These are phyloP conservation scores for Daldinia loculata DNA, from an alignment of 495 filamentous ascomycete genomes.

Conservation along the genomic window DNA sequence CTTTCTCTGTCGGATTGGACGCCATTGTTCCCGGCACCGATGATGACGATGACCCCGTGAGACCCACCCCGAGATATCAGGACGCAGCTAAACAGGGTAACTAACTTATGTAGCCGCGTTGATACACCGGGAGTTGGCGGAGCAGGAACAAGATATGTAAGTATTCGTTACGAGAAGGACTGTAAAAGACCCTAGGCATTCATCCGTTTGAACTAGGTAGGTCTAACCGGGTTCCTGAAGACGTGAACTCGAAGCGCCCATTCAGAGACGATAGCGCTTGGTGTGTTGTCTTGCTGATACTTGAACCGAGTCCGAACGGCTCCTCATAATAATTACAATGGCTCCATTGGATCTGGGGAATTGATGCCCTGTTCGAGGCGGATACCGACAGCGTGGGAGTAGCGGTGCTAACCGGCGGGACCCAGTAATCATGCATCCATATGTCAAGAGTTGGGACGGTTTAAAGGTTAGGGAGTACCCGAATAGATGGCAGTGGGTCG, in stretches of 20 bases:
- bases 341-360: conserved; percentile 14
- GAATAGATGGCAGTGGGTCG: conserved; percentile 11
- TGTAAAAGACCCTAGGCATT: neutral
- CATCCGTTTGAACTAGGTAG: conserved; percentile 4
- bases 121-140: neutral
- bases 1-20: neutral
- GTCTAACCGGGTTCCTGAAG: neutral
- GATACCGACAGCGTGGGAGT: conserved; percentile 39
- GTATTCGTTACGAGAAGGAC: neutral
- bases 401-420: conserved; percentile 20
- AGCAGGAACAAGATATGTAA: neutral
- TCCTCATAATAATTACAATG: neutral
- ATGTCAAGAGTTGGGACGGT: conserved; percentile 14
- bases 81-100: neutral
- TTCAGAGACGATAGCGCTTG: conserved; percentile 2
- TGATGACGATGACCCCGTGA: neutral
- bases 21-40: neutral
- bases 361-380: conserved; percentile 17
- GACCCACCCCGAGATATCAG: neutral
- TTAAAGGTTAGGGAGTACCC: conserved; percentile 12
- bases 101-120: neutral
- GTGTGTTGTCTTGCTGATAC: neutral
- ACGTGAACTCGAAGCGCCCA: neutral
- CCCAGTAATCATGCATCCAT: conserved; percentile 15
- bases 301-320: neutral